phyloP scores from a whole-genome alignment of 345 rosid species.

The Salix exigua region DNA sequence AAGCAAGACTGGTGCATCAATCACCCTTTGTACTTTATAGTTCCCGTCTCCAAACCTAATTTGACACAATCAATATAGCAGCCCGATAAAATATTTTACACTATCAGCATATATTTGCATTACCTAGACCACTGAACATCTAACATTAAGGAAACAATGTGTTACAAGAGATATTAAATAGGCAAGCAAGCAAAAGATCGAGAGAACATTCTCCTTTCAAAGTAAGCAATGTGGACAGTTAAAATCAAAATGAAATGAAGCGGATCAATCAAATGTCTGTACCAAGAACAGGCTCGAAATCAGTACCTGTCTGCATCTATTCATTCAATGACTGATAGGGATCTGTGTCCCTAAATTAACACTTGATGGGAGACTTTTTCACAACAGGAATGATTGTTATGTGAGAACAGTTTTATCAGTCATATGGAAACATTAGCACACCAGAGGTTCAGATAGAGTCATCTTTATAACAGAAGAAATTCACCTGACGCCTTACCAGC shows the following conservation, averaged over 20 bases:
- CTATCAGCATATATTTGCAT: background rate
- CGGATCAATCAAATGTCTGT: background rate
- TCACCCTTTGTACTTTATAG: background rate
- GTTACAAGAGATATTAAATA: background rate
- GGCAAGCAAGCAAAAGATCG: background rate
- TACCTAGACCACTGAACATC: background rate
- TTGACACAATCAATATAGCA: background rate
- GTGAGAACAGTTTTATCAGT: background rate
- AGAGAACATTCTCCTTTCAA: background rate
- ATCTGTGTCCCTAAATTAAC: background rate
- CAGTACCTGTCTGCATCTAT: background rate
- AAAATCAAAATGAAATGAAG: background rate
- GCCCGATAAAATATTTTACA: background rate
- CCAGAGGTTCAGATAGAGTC: background rate
- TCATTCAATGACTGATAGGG: background rate
- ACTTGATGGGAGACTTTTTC: background rate
- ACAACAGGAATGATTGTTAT: background rate
- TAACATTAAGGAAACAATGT: background rate
- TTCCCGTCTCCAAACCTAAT: background rate
- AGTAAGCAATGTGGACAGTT: background rate
- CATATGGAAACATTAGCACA: background rate
- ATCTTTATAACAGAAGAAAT: background rate
- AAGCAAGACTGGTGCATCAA: background rate
- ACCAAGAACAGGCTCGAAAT: background rate
- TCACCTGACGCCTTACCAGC: background rate